phyloP scores from a whole-genome alignment of 1,139 yeast genomes.

The Meyerozyma guilliermondii region DNA sequence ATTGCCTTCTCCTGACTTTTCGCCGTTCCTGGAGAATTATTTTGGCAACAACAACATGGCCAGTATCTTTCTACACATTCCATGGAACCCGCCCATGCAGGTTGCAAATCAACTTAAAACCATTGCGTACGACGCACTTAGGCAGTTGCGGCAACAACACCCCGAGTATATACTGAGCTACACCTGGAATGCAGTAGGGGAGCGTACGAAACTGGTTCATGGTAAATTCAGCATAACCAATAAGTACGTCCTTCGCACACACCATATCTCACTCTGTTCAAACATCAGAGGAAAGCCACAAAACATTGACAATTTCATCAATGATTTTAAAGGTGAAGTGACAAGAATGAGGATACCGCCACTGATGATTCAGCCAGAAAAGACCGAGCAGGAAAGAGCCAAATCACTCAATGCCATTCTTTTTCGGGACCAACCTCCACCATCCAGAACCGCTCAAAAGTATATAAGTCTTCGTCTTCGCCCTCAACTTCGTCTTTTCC shows the following conservation, averaged over 20 bases:
- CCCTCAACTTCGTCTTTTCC: constrained; percentile 6
- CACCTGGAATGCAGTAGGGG: constrained; percentile 7
- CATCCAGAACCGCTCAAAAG: background rate
- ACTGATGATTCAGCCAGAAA: constrained; percentile 5
- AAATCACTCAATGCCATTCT: constrained; percentile 3
- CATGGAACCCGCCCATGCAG: constrained; percentile 14
- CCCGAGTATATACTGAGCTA: constrained; percentile 5
- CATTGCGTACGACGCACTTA: background rate
- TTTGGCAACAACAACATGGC: constrained; percentile 7
- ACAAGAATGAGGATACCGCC: constrained; percentile 4
- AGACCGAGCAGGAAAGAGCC: constrained; percentile 4
- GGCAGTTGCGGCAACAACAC: background rate
- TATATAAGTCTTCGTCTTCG: constrained; percentile 7
- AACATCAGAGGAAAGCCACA: constrained; percentile 11
- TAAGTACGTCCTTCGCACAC: constrained; percentile 6
- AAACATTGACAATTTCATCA: constrained; percentile 8
- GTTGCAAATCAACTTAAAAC: constrained; percentile 4
- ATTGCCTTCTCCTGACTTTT: constrained; percentile 4
- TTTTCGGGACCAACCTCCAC: constrained; percentile 6
- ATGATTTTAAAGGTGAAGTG: constrained; percentile 7
- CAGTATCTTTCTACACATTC: constrained; percentile 10
- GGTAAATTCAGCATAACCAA: constrained; percentile 7
- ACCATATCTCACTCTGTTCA: constrained; percentile 15
- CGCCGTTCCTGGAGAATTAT: constrained; percentile 11
- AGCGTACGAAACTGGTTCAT: constrained; percentile 3